Conservation (phyloP, 257 asterid species). For the Fraxinus excelsior region DNA sequence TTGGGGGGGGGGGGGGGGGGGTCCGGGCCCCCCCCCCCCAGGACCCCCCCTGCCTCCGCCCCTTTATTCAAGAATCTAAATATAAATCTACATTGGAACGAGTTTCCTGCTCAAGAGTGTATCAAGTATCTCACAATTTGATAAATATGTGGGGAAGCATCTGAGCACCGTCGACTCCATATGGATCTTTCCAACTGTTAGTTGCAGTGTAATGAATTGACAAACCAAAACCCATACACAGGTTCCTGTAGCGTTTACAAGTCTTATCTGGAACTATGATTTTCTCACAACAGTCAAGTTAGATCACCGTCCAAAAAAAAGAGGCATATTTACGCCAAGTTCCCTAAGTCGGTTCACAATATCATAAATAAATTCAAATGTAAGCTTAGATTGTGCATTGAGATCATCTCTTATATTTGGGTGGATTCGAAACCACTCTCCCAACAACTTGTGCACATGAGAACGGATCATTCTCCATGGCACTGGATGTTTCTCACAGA, state of each 20-base stretch:
- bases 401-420: constrained; percentile 75
- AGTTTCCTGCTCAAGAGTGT: background rate
- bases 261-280: background rate
- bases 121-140: background rate
- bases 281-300: constrained; percentile 36
- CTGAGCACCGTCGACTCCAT: background rate
- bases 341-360: no score
- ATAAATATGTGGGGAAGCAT: background rate
- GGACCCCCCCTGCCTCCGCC: no score
- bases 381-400: constrained; percentile 59
- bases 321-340: no score
- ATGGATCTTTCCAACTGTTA: background rate
- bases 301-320: constrained; percentile 34
- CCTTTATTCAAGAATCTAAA: background rate
- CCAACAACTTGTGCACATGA: constrained; percentile 86
- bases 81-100: background rate
- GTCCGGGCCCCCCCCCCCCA: no score
- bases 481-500: constrained; percentile 83
- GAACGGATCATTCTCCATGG: constrained; percentile 98
- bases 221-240: background rate
- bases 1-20: no score
- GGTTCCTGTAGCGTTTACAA: background rate
- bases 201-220: background rate
- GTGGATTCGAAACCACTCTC: constrained; percentile 84
- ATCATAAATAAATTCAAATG: no score